Conservation (phyloP, 208 protist genomes). For the Trypanosoma scelopori region DNA sequence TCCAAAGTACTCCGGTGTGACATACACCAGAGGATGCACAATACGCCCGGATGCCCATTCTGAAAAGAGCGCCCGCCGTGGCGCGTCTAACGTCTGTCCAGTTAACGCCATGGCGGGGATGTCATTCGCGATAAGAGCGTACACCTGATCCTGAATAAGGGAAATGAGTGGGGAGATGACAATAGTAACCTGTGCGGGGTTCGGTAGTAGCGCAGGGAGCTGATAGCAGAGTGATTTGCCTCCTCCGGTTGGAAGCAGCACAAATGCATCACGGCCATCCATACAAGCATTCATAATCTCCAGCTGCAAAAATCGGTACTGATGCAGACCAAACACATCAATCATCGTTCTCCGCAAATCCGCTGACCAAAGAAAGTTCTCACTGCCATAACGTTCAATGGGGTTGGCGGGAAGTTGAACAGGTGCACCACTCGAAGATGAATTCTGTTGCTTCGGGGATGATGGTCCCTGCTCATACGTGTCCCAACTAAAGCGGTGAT, state of each 20-base stretch:
- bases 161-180: conserved; percentile 97
- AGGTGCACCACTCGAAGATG: conserved; percentile 35
- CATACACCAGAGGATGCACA: conserved; percentile 76
- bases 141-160: conserved; percentile 97
- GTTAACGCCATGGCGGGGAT: conserved; percentile 81
- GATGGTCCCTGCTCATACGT: conserved; percentile 54
- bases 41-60: conserved; percentile 63
- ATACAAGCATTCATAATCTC: conserved; percentile 96
- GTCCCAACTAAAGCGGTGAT: conserved; percentile 62
- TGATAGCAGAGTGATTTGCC: conserved; percentile 97
- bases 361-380: conserved; percentile 77
- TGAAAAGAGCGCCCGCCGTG: conserved; percentile 58
- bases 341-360: conserved; percentile 87
- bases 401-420: conserved; percentile 75
- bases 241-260: conserved; percentile 93
- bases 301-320: conserved; percentile 91
- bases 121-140: conserved; percentile 77
- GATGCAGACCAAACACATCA: conserved; percentile 87
- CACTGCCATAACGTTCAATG: conserved; percentile 56
- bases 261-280: conserved; percentile 91
- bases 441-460: conserved; percentile 27
- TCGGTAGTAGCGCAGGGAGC: conserved; percentile 89
- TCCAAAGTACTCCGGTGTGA: conserved; percentile 90
- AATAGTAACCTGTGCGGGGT: conserved; percentile 81
- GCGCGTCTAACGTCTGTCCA: conserved; percentile 63